phyloP scores from a whole-genome alignment of 805 yeast species.

The Zygosaccharomyces kombuchaensis region DNA sequence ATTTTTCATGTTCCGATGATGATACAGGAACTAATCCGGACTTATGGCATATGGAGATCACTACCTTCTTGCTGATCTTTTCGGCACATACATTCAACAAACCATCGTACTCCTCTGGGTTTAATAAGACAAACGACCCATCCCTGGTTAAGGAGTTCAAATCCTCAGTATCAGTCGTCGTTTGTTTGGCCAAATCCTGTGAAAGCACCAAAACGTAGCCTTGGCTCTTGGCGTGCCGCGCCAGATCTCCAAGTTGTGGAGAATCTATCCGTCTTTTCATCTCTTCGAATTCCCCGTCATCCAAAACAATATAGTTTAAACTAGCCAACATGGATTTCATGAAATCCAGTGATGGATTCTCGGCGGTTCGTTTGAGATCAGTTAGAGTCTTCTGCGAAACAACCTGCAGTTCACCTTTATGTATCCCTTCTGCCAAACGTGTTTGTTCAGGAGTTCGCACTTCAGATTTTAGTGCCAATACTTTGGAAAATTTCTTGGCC shows the following conservation, averaged over 20 bases:
- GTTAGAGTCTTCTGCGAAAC: slow-evolving; percentile 21
- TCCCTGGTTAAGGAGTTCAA: slow-evolving; percentile 1
- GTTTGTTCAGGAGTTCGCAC: slow-evolving; percentile 2
- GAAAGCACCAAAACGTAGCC: slow-evolving; percentile 9
- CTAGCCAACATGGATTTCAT: slow-evolving; percentile 19
- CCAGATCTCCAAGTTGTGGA: slow-evolving; percentile 19
- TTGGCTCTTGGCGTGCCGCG: slow-evolving; percentile 7
- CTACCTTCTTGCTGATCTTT: slow-evolving; percentile 18
- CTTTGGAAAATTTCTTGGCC: slow-evolving; percentile 4
- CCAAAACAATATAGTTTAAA: slow-evolving; percentile 14
- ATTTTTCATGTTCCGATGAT: slow-evolving; percentile 24
- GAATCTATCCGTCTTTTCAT: slow-evolving; percentile 7
- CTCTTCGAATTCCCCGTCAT: slow-evolving; percentile 11
- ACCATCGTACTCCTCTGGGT: slow-evolving; percentile 9
- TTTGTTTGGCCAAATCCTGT: background rate
- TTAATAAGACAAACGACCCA: slow-evolving; percentile 10
- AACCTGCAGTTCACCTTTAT: background rate
- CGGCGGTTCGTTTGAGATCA: slow-evolving; percentile 16
- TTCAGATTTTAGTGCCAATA: slow-evolving; percentile 5
- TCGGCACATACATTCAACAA: slow-evolving; percentile 7
- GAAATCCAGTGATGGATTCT: slow-evolving; percentile 23
- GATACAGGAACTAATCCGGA: slow-evolving; percentile 24
- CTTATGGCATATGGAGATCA: slow-evolving; percentile 18
- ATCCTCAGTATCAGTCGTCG: background rate
- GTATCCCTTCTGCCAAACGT: slow-evolving; percentile 7